A percentile compares a stretch with the other conserved stretches of the same genome.
Conservation (phyloP, 2,329 filamentous ascomycete species). For the Sporothrix inflata region DNA sequence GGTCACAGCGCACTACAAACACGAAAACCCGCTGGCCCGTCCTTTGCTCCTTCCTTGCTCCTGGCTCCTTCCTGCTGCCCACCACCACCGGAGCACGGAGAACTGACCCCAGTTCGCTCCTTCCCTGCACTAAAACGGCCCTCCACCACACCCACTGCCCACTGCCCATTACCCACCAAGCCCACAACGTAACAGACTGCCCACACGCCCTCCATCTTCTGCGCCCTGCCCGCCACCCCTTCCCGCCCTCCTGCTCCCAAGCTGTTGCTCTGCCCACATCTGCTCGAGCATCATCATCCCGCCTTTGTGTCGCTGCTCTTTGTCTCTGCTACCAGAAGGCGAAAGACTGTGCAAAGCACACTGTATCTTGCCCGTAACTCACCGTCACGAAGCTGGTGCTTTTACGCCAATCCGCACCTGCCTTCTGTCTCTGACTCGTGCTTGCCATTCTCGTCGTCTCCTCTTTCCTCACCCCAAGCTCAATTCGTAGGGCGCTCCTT, state of each 20-base stretch:
- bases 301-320: slow-evolving; percentile 2
- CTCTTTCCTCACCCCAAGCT: slow-evolving; percentile 3
- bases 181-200: not conserved
- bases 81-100: not conserved
- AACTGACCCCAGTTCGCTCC: slow-evolving; percentile 2
- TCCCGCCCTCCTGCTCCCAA: not conserved
- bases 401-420: not conserved
- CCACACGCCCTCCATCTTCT: not conserved
- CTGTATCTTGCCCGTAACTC: not conserved
- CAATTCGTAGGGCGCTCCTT: slow-evolving; percentile 19
- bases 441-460: not conserved
- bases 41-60: not conserved
- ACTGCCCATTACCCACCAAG: not conserved
- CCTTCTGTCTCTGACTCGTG: not conserved
- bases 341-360: no score
- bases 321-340: no score
- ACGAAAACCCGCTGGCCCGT: not conserved
- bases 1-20: not conserved
- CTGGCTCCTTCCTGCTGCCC: not conserved
- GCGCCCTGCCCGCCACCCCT: not conserved
- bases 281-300: slow-evolving; percentile 17
- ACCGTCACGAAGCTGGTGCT: not conserved
- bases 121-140: slow-evolving; percentile 19
- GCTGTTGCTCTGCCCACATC: not conserved
- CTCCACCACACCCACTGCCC: slow-evolving; percentile 7